Percentiles rank a stretch among this genome's conserved stretches.
Conservation (phyloP, 768 basidiomycete genomes). For the Grammothele lineata region DNA sequence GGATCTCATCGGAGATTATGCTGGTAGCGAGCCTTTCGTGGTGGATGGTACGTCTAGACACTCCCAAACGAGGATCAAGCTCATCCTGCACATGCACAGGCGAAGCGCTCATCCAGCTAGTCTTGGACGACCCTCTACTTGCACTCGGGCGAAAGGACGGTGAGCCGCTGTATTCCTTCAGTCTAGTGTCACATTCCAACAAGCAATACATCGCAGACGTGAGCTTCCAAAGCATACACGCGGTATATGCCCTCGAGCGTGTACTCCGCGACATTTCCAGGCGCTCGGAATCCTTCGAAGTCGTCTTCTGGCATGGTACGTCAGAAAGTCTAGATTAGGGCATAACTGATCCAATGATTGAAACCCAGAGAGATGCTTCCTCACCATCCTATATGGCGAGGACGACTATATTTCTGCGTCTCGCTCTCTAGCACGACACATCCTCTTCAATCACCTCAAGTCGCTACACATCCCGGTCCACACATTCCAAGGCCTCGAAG, state of each 20-base stretch:
- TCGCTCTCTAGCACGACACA: slow-evolving; percentile 45
- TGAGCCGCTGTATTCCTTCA: too few relatives aligned
- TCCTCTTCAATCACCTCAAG: slow-evolving; percentile 48
- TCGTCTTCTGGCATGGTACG: slow-evolving; percentile 61
- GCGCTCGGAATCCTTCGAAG: slow-evolving; percentile 52
- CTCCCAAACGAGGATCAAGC: slow-evolving; percentile 49
- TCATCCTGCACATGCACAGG: slow-evolving; percentile 39
- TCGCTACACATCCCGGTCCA: slow-evolving; percentile 39
- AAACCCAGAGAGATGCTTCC: slow-evolving; percentile 46
- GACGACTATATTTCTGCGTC: slow-evolving; percentile 38
- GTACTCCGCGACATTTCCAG: slow-evolving; percentile 43
- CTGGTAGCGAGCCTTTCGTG: slow-evolving; percentile 60
- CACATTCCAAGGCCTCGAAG: slow-evolving; percentile 41
- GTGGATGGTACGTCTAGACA: slow-evolving; percentile 48
- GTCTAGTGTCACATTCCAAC: too few relatives aligned
- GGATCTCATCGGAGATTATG: slow-evolving; percentile 71
- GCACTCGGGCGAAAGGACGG: slow-evolving; percentile 48
- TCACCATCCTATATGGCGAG: slow-evolving; percentile 36
- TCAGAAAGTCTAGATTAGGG: too few relatives aligned
- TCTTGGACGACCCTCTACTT: slow-evolving; percentile 59
- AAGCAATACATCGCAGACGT: too few relatives aligned
- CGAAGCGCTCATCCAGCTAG: slow-evolving; percentile 54
- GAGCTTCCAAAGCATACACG: slow-evolving; percentile 63
- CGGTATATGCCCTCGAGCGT: slow-evolving; percentile 49
- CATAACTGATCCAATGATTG: not conserved